These are phyloP conservation scores for Tephrocybe sp. DNA, from an alignment of 768 basidiomycete species.

Conservation along the genomic window DNA sequence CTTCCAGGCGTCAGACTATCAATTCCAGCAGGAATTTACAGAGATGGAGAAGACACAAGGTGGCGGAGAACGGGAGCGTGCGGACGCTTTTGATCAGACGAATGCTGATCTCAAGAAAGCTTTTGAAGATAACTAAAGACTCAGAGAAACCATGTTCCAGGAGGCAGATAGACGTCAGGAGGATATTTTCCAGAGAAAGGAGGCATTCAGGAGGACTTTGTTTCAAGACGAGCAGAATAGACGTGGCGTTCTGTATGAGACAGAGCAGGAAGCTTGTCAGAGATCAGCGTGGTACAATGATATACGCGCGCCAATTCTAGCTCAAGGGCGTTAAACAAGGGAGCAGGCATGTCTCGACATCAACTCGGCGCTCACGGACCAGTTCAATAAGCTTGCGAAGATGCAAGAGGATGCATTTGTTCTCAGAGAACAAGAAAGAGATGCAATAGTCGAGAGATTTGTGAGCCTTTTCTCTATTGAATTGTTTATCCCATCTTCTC, in stretches of 20 bases:
- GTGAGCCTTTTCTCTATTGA: background rate
- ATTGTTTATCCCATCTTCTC: too few relatives aligned
- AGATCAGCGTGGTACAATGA: background rate
- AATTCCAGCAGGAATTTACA: background rate
- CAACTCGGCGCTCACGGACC: background rate
- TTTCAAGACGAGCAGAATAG: background rate
- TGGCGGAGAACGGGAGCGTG: constrained; percentile 1
- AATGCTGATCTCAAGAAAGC: background rate
- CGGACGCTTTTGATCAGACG: constrained; percentile 2
- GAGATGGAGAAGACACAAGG: constrained; percentile 4
- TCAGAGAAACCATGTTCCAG: background rate
- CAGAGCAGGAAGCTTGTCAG: background rate
- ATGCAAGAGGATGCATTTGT: background rate
- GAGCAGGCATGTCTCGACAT: background rate
- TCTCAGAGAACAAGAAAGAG: background rate
- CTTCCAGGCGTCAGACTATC: background rate
- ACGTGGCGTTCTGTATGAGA: constrained; percentile 1
- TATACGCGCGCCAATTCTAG: background rate
- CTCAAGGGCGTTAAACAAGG: constrained; percentile 1
- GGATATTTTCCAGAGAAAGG: background rate
- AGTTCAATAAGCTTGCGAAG: background rate
- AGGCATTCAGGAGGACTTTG: background rate
- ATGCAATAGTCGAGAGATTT: background rate
- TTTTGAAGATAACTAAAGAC: background rate
- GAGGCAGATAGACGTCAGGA: background rate